Base-by-base conservation (phyloP, 306 rosid genomes). In the Quercus dentata region DNA sequence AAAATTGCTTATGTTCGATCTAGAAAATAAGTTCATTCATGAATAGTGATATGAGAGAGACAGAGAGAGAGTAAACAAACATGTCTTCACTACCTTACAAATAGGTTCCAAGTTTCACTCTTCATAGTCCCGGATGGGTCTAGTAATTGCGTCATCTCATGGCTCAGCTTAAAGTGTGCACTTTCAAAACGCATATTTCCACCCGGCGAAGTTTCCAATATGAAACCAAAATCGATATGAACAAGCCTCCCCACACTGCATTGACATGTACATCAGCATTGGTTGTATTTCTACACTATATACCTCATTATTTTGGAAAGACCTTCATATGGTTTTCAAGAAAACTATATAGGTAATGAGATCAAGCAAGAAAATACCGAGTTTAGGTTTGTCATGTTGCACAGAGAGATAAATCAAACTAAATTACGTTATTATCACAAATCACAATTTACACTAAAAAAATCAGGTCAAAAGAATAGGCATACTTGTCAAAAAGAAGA, bases 111-210 rank as follows among this genome's bases (percentile, higher is more conserved):
- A 19, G 98, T 92, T 52, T 94, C 98, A 84, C 98, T 94, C 85
- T 94, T 94, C 98, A 94, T 94, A 51, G 80, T 91, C 76, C 98
- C 98, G 0, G 98, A 90, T 80, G 99, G 99, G 77, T 95, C 99
- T 80, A 95, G 90, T 74, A 92, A 83, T 83, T 95, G 99, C 69
- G 99, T 95, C 99, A 95, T 95, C 85, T 95, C 99, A 71, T 95
- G 99, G 92, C 99, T 95, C 78, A 95, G 91, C 89, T 95, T 95
- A 79, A 95, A 95, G 89, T 95, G 98, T 21, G 99, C 99, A 81
- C 98, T 95, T 86, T 95, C 99, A 56, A 94, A 94, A 68, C 97
- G 97, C 98, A 94, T 91, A 79, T 95, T 95, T 58, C 97, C 97
- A 80, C 99, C 99, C 0, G 99, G 99, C 44, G 99, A 95, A 73